Evolutionary conservation across 75 land plant genomes (phyloP).

Genomic region (Sequoiadendron giganteum): DNA sequence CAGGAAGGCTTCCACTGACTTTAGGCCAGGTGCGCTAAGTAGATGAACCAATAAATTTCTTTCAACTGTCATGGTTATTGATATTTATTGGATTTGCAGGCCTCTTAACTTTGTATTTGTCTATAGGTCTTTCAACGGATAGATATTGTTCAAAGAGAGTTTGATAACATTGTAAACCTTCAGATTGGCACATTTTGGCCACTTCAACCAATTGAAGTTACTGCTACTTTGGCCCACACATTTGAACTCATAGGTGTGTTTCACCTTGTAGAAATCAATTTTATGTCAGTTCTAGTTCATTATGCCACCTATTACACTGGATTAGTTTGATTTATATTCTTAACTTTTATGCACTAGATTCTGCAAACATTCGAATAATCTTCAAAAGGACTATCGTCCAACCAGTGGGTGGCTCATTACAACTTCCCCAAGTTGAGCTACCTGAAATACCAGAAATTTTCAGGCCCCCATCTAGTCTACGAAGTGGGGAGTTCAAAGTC

Average conservation of each 20-base stretch:
- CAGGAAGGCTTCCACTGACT: constrained; percentile 77
- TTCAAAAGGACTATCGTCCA: constrained; percentile 83
- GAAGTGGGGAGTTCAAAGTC: constrained; percentile 76
- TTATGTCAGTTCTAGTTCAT: background rate
- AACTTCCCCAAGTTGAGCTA: constrained; percentile 77
- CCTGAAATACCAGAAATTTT: constrained; percentile 78
- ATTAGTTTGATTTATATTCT: background rate
- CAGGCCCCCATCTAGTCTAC: constrained; percentile 58
- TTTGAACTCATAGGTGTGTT: constrained; percentile 75
- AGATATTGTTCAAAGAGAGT: constrained; percentile 77
- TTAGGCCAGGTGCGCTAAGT: constrained; percentile 70
- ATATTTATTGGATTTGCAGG: background rate
- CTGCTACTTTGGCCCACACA: constrained; percentile 84
- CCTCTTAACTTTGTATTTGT: background rate
- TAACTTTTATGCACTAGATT: constrained; percentile 32
- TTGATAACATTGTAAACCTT: constrained; percentile 92
- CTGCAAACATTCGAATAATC: constrained; percentile 57
- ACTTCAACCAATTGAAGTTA: constrained; percentile 68
- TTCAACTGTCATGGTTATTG: background rate
- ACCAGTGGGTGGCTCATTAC: constrained; percentile 64
- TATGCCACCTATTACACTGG: background rate
- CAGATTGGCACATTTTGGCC: constrained; percentile 89
- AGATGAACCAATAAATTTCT: background rate
- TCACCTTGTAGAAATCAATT: background rate
- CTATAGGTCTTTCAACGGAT: constrained; percentile 88